Conservation (phyloP, 805 yeast genomes). For the Candida nanaspora region DNA sequence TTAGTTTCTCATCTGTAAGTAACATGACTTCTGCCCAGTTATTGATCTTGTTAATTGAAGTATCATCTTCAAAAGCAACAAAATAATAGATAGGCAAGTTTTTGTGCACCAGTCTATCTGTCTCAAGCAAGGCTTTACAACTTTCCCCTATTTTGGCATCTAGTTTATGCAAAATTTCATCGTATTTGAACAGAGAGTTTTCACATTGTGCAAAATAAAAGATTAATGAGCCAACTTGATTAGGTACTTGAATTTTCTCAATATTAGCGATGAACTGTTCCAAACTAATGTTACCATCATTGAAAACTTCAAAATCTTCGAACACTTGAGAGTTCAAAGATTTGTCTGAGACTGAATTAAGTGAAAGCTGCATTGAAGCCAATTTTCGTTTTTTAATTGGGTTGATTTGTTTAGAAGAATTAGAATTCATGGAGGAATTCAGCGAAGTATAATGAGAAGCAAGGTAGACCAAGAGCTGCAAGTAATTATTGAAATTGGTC, state of each 20-base stretch:
- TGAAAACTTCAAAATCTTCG: neutral
- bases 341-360: neutral
- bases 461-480: neutral
- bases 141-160: neutral
- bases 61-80: conserved; percentile 6
- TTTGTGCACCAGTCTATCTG: neutral
- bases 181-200: neutral
- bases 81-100: neutral
- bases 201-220: conserved; percentile 7
- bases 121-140: neutral
- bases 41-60: conserved; percentile 5
- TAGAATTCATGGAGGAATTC: neutral
- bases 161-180: neutral
- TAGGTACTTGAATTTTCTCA: conserved; percentile 5
- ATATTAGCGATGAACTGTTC: conserved; percentile 1
- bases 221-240: conserved; percentile 12
- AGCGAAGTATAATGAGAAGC: neutral
- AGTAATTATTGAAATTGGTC: neutral
- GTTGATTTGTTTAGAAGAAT: too few relatives aligned
- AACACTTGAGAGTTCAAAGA: neutral
- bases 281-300: neutral
- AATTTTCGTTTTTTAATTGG: neutral
- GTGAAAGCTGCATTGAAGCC: neutral
- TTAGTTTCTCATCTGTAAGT: neutral
- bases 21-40: conserved; percentile 9